Base-by-base conservation (phyloP, 2,329 filamentous ascomycete species). In the Metarhizium anisopliae region DNA sequence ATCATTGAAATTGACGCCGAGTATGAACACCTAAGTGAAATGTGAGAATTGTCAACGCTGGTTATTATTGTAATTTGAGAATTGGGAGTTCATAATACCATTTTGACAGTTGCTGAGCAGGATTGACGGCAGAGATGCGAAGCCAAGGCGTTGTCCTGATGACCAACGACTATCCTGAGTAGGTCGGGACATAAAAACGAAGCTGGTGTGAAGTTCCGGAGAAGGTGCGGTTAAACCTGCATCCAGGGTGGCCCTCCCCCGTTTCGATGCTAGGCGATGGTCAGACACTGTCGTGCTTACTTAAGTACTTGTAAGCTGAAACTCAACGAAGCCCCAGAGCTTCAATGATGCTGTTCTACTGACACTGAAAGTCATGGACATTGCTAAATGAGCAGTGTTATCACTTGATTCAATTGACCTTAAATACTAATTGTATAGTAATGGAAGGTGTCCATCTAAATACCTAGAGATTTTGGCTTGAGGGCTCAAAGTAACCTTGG, bases 1-100 rank as follows among this genome's bases (percentile, higher is more conserved):
- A 75, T 96, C 92, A 64, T 83, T 77, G 77, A 97, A 96, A 77
- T 88, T 92, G 77, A 89, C 79, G 66, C 90, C 89, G 67, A 93
- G 80, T 66, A 97, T 86, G 77, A 94, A 89, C 67, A 92, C 87
- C 89, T 90, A 25, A 30, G 40, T 16, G 14, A 35, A 20, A 8
- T 30, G 50, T 57, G 20, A 6, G 25, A 30, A 40, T 53, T 5
- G 13, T 42, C 10, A n/a, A 18, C 11, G 16, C 30, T 4, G 18
- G 30, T 35, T 18, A 6, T 16, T 47, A 36, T 7, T 25, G 13
- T 42, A 20, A 47, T 36, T 6, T n/a, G 14, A 3, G 47, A 36
- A 6, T 52, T 52, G n/a, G 49, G 36, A 2, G 1, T 52, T 11
- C 1, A 29, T 53, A 30, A 25, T 51, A 58, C 56, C 56, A 58